Conservation (phyloP, 768 basidiomycete genomes). For the Pisolithus sp. region DNA sequence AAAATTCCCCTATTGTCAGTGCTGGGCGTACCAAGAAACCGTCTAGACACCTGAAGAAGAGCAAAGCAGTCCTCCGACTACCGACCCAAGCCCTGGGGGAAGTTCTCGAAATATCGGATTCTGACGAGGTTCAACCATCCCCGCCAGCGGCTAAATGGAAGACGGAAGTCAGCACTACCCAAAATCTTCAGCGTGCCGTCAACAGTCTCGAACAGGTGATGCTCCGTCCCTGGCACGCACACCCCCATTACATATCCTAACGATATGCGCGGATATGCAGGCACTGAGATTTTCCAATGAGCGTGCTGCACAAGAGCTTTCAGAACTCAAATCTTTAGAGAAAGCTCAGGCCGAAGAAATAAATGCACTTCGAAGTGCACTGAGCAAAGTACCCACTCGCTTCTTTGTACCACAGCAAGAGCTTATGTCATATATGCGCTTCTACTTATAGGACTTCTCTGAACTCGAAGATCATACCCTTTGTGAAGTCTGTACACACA, state of each 20-base stretch:
- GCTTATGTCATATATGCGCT: conserved; percentile 1
- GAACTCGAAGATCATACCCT: conserved; percentile 47
- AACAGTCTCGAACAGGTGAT: conserved; percentile 39
- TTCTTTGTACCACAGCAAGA: neutral
- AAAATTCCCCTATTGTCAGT: conserved; percentile 18
- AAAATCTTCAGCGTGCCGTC: conserved; percentile 34
- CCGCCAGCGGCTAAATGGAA: conserved; percentile 9
- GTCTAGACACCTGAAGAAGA: conserved; percentile 6
- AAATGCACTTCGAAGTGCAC: neutral
- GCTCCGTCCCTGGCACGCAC: neutral
- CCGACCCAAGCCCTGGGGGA: conserved; percentile 23
- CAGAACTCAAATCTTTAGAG: conserved; percentile 15
- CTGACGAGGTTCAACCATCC: conserved; percentile 34
- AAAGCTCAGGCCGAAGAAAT: neutral
- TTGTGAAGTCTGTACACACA: conserved; percentile 60
- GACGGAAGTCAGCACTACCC: conserved; percentile 8
- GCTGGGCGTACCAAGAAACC: conserved; percentile 9
- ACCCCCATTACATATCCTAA: neutral
- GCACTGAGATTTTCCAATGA: conserved; percentile 11
- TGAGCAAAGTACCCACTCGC: neutral
- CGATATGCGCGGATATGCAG: conserved; percentile 4
- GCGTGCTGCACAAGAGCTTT: conserved; percentile 12
- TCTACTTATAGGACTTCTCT: conserved; percentile 29
- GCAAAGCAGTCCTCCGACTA: conserved; percentile 14
- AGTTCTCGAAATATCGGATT: conserved; percentile 54